These are phyloP conservation scores for Sphagnum tenellum DNA, from an alignment of 225 moss, liverwort and hornwort genomes.

Conservation along the genomic window DNA sequence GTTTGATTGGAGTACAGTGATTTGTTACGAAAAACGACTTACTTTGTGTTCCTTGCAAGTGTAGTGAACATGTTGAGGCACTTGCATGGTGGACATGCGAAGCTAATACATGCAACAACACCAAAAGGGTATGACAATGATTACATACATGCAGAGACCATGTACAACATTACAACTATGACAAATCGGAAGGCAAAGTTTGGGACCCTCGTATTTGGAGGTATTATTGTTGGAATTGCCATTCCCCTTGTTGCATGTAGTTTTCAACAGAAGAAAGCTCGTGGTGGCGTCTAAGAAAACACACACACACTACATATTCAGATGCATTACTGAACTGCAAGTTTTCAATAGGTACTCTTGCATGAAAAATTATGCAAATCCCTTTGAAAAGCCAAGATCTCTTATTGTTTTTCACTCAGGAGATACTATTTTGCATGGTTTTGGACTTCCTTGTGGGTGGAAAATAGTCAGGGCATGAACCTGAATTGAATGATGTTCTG, in stretches of 20 bases:
- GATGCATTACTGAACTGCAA: too few species aligned
- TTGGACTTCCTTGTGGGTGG: too few species aligned
- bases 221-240: slow-evolving; percentile 18
- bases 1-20: too few species aligned
- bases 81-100: slow-evolving; percentile 9
- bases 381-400: too few species aligned
- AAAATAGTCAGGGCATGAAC: too few species aligned
- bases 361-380: too few species aligned
- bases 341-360: too few species aligned
- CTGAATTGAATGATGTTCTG: too few species aligned
- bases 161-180: slow-evolving; percentile 67
- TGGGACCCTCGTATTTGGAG: slow-evolving; percentile 58
- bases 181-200: slow-evolving; percentile 46
- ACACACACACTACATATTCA: too few species aligned
- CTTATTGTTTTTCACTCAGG: too few species aligned
- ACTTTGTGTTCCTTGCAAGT: background rate
- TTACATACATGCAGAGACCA: slow-evolving; percentile 59
- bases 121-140: slow-evolving; percentile 36
- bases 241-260: slow-evolving; percentile 33
- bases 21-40: too few species aligned
- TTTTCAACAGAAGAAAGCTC: slow-evolving; percentile 51
- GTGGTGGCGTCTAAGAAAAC: slow-evolving; percentile 2
- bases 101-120: slow-evolving; percentile 17
- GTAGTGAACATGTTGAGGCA: background rate
- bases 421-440: too few species aligned